These are phyloP conservation scores for Paramecium tetraurelia DNA, from an alignment of 73 alveolate species.

Conservation along the genomic window DNA sequence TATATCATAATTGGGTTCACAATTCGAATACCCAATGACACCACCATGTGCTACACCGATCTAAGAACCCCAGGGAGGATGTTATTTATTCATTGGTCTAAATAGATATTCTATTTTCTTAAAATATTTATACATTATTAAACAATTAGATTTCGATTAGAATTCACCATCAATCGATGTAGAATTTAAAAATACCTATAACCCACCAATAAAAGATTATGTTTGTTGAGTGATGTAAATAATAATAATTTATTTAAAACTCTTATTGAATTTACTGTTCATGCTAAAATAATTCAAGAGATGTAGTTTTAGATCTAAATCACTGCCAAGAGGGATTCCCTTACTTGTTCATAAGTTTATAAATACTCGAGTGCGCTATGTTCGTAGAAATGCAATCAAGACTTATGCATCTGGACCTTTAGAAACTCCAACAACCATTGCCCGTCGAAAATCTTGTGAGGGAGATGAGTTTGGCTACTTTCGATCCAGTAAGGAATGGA, in stretches of 20 bases:
- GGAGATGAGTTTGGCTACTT: constrained; percentile 1
- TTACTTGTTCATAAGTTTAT: not conserved
- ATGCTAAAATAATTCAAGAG: not conserved
- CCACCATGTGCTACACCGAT: not conserved
- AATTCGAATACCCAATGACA: not conserved
- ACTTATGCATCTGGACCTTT: not conserved
- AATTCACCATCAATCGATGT: too few relatives aligned
- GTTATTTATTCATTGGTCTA: not conserved
- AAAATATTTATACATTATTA: not conserved
- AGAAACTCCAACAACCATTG: not conserved
- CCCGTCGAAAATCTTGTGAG: not conserved
- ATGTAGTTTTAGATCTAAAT: not conserved
- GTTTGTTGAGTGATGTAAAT: not conserved
- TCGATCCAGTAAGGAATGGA: not conserved
- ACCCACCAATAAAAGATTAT: not conserved
- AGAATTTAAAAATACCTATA: not conserved
- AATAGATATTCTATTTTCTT: not conserved
- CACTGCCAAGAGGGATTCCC: not conserved
- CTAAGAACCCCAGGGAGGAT: constrained; percentile 4
- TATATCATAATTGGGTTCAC: not conserved
- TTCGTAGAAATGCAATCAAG: not conserved
- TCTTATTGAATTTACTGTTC: not conserved
- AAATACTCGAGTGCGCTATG: not conserved
- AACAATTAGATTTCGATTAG: too few relatives aligned
- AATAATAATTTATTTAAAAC: not conserved